A percentile compares a stretch with the other conserved stretches of the same genome.
These are phyloP conservation scores for Fusarium tricinctum DNA, from an alignment of 2,329 filamentous ascomycete genomes.

Conservation along the genomic window DNA sequence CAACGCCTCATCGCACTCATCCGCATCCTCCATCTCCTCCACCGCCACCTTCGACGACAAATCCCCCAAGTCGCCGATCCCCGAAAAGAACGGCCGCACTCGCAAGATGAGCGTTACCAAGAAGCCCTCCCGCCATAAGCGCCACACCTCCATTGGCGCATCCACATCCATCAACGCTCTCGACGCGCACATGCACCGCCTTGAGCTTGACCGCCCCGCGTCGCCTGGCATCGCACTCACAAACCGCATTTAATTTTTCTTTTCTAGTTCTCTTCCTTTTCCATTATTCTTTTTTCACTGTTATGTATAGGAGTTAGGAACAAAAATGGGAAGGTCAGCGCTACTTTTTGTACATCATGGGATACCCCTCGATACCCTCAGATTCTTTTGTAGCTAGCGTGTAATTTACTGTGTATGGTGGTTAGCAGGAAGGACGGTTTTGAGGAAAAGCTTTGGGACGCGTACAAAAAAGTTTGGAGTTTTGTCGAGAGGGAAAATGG, in stretches of 20 bases:
- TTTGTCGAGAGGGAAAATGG: slow-evolving; percentile 5
- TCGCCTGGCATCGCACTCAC: slow-evolving; percentile 50
- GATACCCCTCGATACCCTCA: slow-evolving; percentile 33
- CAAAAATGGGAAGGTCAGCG: slow-evolving; percentile 9
- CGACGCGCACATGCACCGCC: slow-evolving; percentile 46
- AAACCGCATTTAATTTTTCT: slow-evolving; percentile 44
- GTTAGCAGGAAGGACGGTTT: slow-evolving; percentile 6
- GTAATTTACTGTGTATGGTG: slow-evolving; percentile 36
- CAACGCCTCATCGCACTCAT: slow-evolving; percentile 39
- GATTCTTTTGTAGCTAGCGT: slow-evolving; percentile 31
- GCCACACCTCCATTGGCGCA: slow-evolving; percentile 41
- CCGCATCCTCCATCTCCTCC: slow-evolving; percentile 47
- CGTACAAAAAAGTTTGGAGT: slow-evolving; percentile 15
- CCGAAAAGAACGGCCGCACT: slow-evolving; percentile 46
- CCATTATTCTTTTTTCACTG: not conserved
- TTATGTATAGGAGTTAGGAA: not conserved
- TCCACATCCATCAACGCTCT: slow-evolving; percentile 43
- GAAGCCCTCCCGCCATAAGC: slow-evolving; percentile 45
- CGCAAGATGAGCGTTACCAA: slow-evolving; percentile 52
- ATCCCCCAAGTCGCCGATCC: slow-evolving; percentile 32
- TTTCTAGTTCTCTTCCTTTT: not conserved
- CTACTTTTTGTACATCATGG: slow-evolving; percentile 40
- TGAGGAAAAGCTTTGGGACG: slow-evolving; percentile 1
- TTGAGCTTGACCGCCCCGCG: slow-evolving; percentile 49
- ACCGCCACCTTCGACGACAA: slow-evolving; percentile 39